These are phyloP conservation scores for Centrapalus pauciflorus DNA, from an alignment of 129 eudicot species.

Conservation along the genomic window DNA sequence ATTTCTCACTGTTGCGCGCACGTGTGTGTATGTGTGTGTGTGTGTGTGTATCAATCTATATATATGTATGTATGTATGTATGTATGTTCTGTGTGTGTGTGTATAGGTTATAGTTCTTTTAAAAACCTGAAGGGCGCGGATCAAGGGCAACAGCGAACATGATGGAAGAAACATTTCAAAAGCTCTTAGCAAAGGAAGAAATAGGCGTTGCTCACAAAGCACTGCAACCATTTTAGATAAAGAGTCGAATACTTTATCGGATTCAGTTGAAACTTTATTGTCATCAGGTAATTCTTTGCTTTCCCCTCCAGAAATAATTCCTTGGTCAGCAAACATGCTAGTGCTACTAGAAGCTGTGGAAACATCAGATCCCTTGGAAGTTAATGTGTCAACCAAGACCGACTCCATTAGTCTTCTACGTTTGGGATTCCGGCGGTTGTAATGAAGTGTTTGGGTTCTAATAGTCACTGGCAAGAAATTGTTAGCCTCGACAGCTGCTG, in stretches of 20 bases:
- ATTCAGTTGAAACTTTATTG: slow-evolving; percentile 29
- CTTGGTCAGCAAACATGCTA: slow-evolving; percentile 36
- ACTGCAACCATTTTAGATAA: slow-evolving; percentile 85
- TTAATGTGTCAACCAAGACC: slow-evolving; percentile 25
- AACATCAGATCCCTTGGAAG: slow-evolving; percentile 31
- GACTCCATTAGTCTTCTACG: slow-evolving; percentile 78
- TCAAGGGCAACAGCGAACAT: slow-evolving; percentile 81
- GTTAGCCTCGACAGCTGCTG: slow-evolving; percentile 87
- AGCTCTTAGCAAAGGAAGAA: slow-evolving; percentile 87
- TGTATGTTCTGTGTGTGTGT: no score
- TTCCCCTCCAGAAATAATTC: slow-evolving; percentile 40
- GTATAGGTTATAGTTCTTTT: slow-evolving; percentile 4
- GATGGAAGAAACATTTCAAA: slow-evolving; percentile 96
- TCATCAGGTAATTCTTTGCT: slow-evolving; percentile 28
- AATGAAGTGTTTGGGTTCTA: slow-evolving; percentile 53
- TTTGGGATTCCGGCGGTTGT: slow-evolving; percentile 78
- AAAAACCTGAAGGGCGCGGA: slow-evolving; percentile 95
- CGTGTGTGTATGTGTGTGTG: no score
- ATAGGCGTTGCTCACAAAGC: slow-evolving; percentile 78
- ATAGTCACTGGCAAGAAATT: slow-evolving; percentile 61
- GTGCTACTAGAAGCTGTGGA: slow-evolving; percentile 39
- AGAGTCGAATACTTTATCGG: slow-evolving; percentile 48
- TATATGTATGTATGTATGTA: no score
- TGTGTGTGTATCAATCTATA: no score
- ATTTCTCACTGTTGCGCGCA: no score